Conservation (phyloP, 208 protist species). For the Paratrypanosoma confusum region DNA sequence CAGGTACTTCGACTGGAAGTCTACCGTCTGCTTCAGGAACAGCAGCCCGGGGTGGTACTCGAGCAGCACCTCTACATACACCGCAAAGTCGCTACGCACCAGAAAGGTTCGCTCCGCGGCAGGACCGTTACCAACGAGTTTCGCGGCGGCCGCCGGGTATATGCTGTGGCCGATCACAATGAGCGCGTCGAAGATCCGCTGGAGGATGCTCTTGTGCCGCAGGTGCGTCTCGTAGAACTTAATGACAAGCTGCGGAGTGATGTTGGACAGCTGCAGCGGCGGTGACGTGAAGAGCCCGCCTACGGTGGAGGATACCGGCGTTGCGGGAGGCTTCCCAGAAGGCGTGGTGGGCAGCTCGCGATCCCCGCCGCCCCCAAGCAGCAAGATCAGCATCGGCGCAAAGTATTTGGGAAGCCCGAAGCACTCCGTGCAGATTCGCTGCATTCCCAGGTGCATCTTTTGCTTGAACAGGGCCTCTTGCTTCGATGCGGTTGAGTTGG, state of each 20-base stretch:
- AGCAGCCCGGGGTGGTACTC: slow-evolving; percentile 86
- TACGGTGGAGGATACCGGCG: too few relatives aligned
- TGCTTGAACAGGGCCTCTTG: slow-evolving; percentile 51
- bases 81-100: slow-evolving; percentile 59
- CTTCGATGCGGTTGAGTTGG: slow-evolving; percentile 8
- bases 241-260: slow-evolving; percentile 50
- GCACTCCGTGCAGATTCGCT: slow-evolving; percentile 65
- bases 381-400: slow-evolving; percentile 47
- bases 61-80: slow-evolving; percentile 70
- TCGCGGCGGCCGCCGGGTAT: not conserved
- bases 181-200: slow-evolving; percentile 74
- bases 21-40: slow-evolving; percentile 87
- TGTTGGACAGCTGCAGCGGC: too few relatives aligned
- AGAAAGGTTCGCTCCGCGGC: slow-evolving; percentile 31
- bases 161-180: slow-evolving; percentile 35
- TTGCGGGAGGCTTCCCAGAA: too few relatives aligned
- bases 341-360: not conserved
- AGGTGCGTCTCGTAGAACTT: slow-evolving; percentile 74
- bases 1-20: slow-evolving; percentile 92
- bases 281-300: too few relatives aligned
- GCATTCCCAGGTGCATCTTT: slow-evolving; percentile 43
- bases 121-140: slow-evolving; percentile 1
- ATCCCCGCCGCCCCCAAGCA: slow-evolving; percentile 22
- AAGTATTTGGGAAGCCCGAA: slow-evolving; percentile 81
- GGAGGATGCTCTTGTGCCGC: slow-evolving; percentile 43